These are phyloP conservation scores for Candida sojae DNA, from an alignment of 1,139 yeast genomes.

Conservation along the genomic window DNA sequence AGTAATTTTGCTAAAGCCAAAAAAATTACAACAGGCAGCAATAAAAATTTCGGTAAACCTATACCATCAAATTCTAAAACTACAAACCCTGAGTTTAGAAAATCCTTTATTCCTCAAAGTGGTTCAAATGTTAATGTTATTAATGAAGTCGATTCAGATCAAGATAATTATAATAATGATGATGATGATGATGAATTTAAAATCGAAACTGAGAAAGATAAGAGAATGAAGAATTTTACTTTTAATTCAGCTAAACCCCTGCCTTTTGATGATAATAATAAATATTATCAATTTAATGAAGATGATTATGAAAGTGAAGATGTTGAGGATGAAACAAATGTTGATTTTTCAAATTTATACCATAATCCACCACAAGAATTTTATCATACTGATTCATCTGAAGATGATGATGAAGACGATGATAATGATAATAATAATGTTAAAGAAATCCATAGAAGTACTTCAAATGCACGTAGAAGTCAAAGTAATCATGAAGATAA, in stretches of 20 bases:
- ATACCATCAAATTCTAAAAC: not conserved
- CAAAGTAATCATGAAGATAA: not conserved
- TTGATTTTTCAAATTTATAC: slow-evolving; percentile 4
- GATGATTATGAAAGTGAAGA: slow-evolving; percentile 8
- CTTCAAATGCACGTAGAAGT: not conserved
- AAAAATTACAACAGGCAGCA: slow-evolving; percentile 11
- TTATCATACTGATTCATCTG: slow-evolving; percentile 16
- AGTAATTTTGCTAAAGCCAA: slow-evolving; percentile 27
- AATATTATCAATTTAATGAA: slow-evolving; percentile 3
- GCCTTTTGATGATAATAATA: slow-evolving; percentile 2
- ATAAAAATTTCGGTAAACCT: not conserved
- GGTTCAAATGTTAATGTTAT: not conserved
- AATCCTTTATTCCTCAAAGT: slow-evolving; percentile 31
- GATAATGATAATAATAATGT: not conserved
- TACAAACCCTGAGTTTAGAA: slow-evolving; percentile 13
- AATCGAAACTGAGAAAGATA: not conserved
- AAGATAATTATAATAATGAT: too few species aligned
- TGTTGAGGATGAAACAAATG: slow-evolving; percentile 9
- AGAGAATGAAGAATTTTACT: slow-evolving; percentile 12
- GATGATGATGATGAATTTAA: slow-evolving; percentile 6
- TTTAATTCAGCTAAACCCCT: slow-evolving; percentile 7
- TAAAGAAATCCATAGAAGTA: not conserved
- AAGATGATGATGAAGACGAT: slow-evolving; percentile 11
- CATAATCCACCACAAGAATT: slow-evolving; percentile 11
- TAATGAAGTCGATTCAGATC: not conserved